phyloP scores from a whole-genome alignment of 2,329 filamentous ascomycete species.

The Seiridium unicorne region DNA sequence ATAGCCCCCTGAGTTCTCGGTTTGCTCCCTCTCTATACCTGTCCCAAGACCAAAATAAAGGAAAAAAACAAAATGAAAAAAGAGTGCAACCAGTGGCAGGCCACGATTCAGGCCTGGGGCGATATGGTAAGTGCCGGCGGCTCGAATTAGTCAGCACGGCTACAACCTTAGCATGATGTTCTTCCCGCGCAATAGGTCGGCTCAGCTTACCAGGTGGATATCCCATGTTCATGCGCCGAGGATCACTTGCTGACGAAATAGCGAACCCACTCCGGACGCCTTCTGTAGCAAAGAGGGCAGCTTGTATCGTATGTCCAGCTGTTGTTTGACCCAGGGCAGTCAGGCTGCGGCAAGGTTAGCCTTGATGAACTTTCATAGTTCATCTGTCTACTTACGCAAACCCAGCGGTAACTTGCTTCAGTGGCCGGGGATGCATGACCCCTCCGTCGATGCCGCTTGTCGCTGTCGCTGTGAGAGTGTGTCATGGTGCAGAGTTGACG shows the following conservation, averaged over 20 bases:
- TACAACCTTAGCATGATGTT: not conserved
- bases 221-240: not conserved
- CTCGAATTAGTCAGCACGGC: not conserved
- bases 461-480: not conserved
- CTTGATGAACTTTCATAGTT: not conserved
- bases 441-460: not conserved
- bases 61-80: too few relatives aligned
- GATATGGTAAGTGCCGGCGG: not conserved
- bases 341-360: not conserved
- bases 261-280: not conserved
- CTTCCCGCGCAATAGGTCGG: not conserved
- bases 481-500: not conserved
- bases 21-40: too few relatives aligned
- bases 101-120: too few relatives aligned
- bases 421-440: not conserved
- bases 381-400: not conserved
- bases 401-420: not conserved
- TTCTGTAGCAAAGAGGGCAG: not conserved
- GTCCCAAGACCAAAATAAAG: too few relatives aligned
- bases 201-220: not conserved
- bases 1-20: too few relatives aligned
- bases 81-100: too few relatives aligned
- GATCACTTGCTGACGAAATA: not conserved
- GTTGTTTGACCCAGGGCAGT: constrained; percentile 4
- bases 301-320: not conserved